Base-by-base conservation (phyloP, 2,329 filamentous ascomycete genomes). In the Botrytis paeoniae region DNA sequence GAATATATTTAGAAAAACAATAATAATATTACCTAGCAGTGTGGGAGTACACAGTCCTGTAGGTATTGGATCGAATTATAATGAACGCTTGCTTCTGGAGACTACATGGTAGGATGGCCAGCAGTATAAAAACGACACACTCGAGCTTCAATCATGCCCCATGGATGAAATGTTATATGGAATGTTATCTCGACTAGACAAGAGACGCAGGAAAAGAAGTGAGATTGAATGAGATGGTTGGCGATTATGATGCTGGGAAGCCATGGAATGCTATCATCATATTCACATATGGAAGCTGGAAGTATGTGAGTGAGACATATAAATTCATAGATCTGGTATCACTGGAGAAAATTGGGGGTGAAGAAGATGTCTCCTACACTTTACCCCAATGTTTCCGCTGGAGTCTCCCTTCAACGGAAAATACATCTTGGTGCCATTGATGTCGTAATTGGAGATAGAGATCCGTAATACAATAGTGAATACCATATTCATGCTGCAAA, bases 101-200 rank as follows among this genome's bases (percentile, higher is more conserved):
- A 16, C 45, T 4, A 8, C 10, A 51, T 18, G 0, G 18, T 32
- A 3, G 1, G 4, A 54, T 20, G 32, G 18, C 8, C 32, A 39
- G 7, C 1, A n/a, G 4, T 4, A 37, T 6, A 4, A n/a, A 6
- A 14, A 0, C 1, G 5, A 14, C 4, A 6, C 10, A 6, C 48
- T 51, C 22, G 14, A 37, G 4, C 22, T 41, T 66, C 5, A 37
- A 0, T 51, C 32, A 51, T 37, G 9, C 14, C 16, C 22, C 20
- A 37, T 20, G 3, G 22, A 3, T n/a, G n/a, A n/a, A n/a, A n/a
- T n/a, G n/a, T n/a, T n/a, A n/a, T n/a, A n/a, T n/a, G n/a, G n/a
- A n/a, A n/a, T 51, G 0, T 20, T 6, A 22, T 29, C 32, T 4
- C n/a, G 45, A 39, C 8, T n/a, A n/a, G 48, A 51, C 4, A 6